A percentile compares a stretch with the other conserved stretches of the same genome.
Conservation (phyloP, 164 flowering plant species). For the Buxus sempervirens region DNA sequence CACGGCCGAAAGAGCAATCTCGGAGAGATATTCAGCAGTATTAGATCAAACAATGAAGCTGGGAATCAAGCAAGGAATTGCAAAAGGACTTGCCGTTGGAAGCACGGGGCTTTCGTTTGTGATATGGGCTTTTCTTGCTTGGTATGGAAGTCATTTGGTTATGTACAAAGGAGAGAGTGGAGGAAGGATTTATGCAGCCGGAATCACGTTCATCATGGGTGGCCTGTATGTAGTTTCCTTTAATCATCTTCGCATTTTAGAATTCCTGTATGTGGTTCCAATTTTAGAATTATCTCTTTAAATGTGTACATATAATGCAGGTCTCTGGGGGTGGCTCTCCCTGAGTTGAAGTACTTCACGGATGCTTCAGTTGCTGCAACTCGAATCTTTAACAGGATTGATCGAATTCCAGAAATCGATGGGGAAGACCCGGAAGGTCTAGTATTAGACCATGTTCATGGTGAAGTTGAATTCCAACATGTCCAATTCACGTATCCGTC, state of each 20-base stretch:
- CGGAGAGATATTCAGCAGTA: conserved; percentile 46
- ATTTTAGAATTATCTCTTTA: background rate
- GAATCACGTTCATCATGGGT: conserved; percentile 64
- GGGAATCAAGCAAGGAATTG: conserved; percentile 80
- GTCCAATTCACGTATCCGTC: conserved; percentile 78
- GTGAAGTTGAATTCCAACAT: conserved; percentile 53
- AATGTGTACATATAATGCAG: conserved; percentile 32
- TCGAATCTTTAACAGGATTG: conserved; percentile 61
- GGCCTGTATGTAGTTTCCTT: conserved; percentile 60
- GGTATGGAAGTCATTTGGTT: conserved; percentile 83
- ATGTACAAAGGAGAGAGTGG: conserved; percentile 86
- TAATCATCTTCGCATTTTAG: background rate
- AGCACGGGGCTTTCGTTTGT: conserved; percentile 78
- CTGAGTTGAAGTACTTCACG: conserved; percentile 75
- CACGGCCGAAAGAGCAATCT: conserved; percentile 62
- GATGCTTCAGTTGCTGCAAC: conserved; percentile 82
- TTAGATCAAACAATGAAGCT: conserved; percentile 50
- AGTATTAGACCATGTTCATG: conserved; percentile 38
- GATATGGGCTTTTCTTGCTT: conserved; percentile 86
- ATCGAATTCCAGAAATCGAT: conserved; percentile 63
- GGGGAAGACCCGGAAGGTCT: conserved; percentile 57
- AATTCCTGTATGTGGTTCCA: no score
- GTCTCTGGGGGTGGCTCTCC: conserved; percentile 78
- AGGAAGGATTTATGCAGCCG: conserved; percentile 79
- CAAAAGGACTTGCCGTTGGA: conserved; percentile 91